Evolutionary conservation across 2,329 filamentous ascomycete genomes (phyloP).

Genomic region (Trichoderma oligosporum): DNA sequence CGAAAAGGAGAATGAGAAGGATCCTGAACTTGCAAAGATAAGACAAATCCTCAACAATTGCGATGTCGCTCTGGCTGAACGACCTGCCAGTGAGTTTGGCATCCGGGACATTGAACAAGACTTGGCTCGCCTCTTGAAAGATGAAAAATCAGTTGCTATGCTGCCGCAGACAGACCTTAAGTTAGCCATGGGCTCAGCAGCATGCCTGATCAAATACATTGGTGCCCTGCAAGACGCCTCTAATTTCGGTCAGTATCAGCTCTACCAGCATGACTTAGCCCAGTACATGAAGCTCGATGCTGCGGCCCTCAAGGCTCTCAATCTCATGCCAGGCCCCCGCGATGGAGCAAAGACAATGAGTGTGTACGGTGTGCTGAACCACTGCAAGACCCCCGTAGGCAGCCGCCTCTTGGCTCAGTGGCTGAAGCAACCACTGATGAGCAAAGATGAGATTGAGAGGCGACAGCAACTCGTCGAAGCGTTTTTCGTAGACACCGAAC

Average conservation of each 20-base stretch:
- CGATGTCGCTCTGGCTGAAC: conserved; percentile 82
- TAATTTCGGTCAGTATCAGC: conserved; percentile 94
- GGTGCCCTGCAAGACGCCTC: conserved; percentile 83
- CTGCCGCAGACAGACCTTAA: conserved; percentile 90
- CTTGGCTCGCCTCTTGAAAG: conserved; percentile 78
- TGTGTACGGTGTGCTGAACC: conserved; percentile 86
- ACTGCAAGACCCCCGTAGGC: conserved; percentile 94
- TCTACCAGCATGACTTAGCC: conserved; percentile 94
- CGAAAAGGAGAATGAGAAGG: conserved; percentile 82
- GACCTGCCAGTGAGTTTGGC: conserved; percentile 72
- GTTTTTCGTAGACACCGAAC: conserved; percentile 87
- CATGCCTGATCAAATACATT: conserved; percentile 91
- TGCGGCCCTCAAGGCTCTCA: conserved; percentile 86
- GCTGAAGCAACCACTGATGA: conserved; percentile 98
- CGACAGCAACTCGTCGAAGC: conserved; percentile 93
- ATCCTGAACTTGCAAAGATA: conserved; percentile 83
- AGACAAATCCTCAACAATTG: conserved; percentile 88
- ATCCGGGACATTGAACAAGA: conserved; percentile 95
- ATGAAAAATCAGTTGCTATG: conserved; percentile 71
- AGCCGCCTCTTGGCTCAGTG: conserved; percentile 89
- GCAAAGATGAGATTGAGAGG: conserved; percentile 78
- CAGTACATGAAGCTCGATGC: conserved; percentile 99
- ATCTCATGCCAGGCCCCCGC: conserved; percentile 91
- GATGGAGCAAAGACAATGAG: conserved; percentile 99
- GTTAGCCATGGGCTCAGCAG: conserved; percentile 90